Conservation (phyloP, 2,329 filamentous ascomycete species). For the Botryotinia calthae region DNA sequence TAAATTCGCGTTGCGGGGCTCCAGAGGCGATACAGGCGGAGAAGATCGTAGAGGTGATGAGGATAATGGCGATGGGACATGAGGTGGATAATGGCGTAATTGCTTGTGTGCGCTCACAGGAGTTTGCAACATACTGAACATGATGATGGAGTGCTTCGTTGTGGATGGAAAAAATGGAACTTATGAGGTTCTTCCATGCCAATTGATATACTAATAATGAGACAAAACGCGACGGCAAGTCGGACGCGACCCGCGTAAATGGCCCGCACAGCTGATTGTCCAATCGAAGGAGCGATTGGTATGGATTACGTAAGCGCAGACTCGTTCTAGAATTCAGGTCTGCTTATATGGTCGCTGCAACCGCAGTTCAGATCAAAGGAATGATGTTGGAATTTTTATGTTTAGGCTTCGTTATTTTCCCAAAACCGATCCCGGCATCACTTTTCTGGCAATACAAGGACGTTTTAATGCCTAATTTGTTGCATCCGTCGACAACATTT, state of each 20-base stretch:
- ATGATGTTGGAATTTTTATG: neutral
- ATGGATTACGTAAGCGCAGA: neutral
- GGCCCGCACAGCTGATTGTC: neutral
- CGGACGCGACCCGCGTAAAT: conserved; percentile 6
- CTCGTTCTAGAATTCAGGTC: neutral
- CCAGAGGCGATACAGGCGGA: conserved; percentile 18
- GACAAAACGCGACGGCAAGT: neutral
- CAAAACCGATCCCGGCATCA: no score
- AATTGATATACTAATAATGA: conserved; percentile 8
- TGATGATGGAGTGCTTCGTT: neutral
- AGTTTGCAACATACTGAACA: conserved; percentile 19
- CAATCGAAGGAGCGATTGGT: neutral
- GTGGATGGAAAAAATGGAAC: neutral
- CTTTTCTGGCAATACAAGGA: neutral
- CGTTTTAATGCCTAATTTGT: no score
- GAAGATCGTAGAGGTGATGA: conserved; percentile 19
- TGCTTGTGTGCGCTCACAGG: conserved; percentile 15
- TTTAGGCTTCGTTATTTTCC: neutral
- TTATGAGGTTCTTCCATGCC: neutral
- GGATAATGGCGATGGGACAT: conserved; percentile 20
- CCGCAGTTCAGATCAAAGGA: neutral
- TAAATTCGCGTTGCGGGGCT: conserved; percentile 10
- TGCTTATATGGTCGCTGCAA: neutral
- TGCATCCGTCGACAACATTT: neutral
- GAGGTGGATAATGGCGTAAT: conserved; percentile 17